A percentile compares a stretch with the other conserved stretches of the same genome.
These are phyloP conservation scores for Aspergillus nanangensis DNA, from an alignment of 495 filamentous ascomycete genomes.

Conservation along the genomic window DNA sequence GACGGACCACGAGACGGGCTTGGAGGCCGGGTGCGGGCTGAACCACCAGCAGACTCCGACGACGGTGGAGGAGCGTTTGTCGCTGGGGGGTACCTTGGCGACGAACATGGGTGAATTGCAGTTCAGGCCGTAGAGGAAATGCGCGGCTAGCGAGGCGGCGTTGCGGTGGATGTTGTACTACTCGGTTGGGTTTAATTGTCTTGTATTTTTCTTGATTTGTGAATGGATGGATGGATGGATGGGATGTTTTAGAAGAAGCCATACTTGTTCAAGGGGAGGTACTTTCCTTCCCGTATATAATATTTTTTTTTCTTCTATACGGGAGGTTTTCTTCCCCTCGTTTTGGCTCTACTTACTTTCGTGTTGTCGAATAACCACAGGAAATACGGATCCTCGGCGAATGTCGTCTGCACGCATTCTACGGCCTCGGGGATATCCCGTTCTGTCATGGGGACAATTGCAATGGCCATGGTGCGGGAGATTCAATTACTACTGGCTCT, in stretches of 20 bases:
- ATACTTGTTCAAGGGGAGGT: not conserved
- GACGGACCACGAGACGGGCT: constrained; percentile 45
- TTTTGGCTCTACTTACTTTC: constrained; percentile 39
- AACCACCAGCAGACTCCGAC: constrained; percentile 65
- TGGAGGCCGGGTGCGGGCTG: constrained; percentile 36
- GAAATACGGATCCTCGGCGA: constrained; percentile 63
- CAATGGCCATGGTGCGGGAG: constrained; percentile 45
- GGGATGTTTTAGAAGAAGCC: not conserved
- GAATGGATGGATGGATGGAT: not conserved
- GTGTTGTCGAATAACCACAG: constrained; percentile 52
- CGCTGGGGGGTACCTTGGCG: constrained; percentile 40
- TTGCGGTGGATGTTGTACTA: constrained; percentile 55
- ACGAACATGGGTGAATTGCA: constrained; percentile 59
- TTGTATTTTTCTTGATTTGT: constrained; percentile 7
- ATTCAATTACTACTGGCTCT: constrained; percentile 32
- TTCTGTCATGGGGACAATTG: constrained; percentile 50
- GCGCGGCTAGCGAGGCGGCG: constrained; percentile 56
- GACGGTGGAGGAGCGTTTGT: constrained; percentile 22
- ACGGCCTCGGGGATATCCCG: constrained; percentile 59
- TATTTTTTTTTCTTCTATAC: not conserved
- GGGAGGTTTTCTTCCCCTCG: not conserved
- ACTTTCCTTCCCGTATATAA: not conserved
- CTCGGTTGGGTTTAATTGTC: constrained; percentile 5
- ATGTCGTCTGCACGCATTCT: constrained; percentile 53
- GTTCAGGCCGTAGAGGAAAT: constrained; percentile 57